Evolutionary conservation across 1,139 yeast genomes (phyloP), one percentile per base, ranked within the genome.

Genomic region (Scheffersomyces segobiensis): DNA sequence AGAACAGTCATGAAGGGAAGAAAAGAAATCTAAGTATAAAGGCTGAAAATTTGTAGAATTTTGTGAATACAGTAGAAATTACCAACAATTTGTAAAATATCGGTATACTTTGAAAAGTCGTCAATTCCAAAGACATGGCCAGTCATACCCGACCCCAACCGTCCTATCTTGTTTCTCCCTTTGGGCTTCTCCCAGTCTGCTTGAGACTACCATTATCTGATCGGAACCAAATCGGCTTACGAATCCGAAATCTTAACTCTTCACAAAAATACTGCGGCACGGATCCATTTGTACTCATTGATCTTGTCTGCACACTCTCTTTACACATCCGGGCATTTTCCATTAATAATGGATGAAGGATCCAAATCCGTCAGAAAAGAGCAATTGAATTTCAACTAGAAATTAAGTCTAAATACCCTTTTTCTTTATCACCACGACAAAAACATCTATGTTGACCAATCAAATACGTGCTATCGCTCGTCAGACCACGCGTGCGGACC

Each of bases 371-470:
- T 32, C 42, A 32, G 17, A 32, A 32, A 32, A 32, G 42, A 32
- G 42, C 17, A 57, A 53, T 17, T 52, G 59, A 32, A 53, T 50
- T 42, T 47, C 58, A 21, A 48, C 59, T 32, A 17, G 42, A 32
- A 32, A 32, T 32, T 7, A 32, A 32, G 8, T 32, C 52, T 14
- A 12, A 14, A 10, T 12, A 32, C 42, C 1, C 42, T 32, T 12
- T 12, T 32, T 32, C 42, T 32, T 32, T 32, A 14, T 32, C 42
- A 12, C 17, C 12, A 32, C 42, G 42, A 32, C 42, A 10, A 32
- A 32, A 2, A 4, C 42, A 32, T 32, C 42, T 12, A 32, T 32
- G 42, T 32, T 32, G 42, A 32, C 42, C 42, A 32, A 32, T 14
- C 42, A 32, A 17, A 32, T 32, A 32, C 42, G 42, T 5, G 42